These are phyloP conservation scores for Phytomonas sp. DNA, from an alignment of 208 protist genomes.

Conservation along the genomic window DNA sequence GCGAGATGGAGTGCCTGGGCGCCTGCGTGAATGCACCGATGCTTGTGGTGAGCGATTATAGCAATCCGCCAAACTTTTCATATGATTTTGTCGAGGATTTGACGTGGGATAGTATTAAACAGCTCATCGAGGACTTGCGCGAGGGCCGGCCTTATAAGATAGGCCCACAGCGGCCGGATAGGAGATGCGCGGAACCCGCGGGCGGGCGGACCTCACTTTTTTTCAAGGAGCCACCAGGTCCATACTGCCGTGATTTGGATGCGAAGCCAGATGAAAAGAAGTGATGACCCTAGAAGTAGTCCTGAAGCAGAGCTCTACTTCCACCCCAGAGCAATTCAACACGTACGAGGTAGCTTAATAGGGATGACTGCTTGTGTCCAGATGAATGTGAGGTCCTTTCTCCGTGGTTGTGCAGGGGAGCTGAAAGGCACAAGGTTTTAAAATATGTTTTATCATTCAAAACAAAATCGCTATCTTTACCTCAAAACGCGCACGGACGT, in stretches of 20 bases:
- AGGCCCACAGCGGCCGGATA: conserved; percentile 64
- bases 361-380: neutral
- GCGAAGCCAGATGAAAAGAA: conserved; percentile 52
- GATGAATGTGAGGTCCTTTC: neutral
- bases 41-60: conserved; percentile 91
- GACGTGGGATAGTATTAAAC: conserved; percentile 80
- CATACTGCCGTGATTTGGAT: conserved; percentile 84
- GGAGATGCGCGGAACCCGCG: conserved; percentile 56
- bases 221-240: conserved; percentile 72
- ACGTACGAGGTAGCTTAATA: neutral
- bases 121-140: conserved; percentile 69
- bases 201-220: conserved; percentile 82
- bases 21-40: conserved; percentile 92
- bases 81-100: conserved; percentile 89
- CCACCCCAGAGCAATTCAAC: neutral
- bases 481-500: neutral
- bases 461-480: neutral
- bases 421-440: neutral
- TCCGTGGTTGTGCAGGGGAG: neutral
- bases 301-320: neutral
- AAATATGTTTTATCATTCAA: neutral
- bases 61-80: conserved; percentile 75
- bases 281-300: neutral
- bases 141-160: conserved; percentile 69
- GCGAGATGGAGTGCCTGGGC: conserved; percentile 93